phyloP scores from a whole-genome alignment of 2,329 filamentous ascomycete genomes.

The Macrophomina tecta region DNA sequence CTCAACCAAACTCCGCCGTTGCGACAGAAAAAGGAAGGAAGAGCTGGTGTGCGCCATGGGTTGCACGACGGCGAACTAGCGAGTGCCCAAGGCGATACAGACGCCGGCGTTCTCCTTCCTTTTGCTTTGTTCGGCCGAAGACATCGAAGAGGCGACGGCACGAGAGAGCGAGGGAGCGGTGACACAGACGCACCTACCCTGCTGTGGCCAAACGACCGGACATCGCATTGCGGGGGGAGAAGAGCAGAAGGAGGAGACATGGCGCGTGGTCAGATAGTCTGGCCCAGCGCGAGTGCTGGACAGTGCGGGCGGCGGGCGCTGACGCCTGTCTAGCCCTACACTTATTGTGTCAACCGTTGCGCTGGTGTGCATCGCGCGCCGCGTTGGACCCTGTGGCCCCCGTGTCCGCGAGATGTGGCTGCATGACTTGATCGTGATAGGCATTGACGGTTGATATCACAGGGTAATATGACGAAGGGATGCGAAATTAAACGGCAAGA shows the following conservation, averaged over 20 bases:
- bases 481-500: not conserved
- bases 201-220: not conserved
- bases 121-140: constrained; percentile 14
- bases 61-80: not conserved
- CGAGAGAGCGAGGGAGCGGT: not conserved
- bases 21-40: not conserved
- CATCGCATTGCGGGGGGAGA: not conserved
- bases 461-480: not conserved
- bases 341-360: too few relatives aligned
- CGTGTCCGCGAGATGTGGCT: not conserved
- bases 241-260: not conserved
- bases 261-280: not conserved
- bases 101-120: not conserved
- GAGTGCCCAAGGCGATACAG: not conserved
- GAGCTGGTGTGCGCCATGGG: not conserved
- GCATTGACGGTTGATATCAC: not conserved
- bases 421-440: not conserved
- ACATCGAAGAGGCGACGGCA: not conserved
- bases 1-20: not conserved
- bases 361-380: not conserved
- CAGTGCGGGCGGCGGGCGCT: not conserved
- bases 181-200: not conserved
- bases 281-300: not conserved
- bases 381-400: not conserved
- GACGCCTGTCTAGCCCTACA: not conserved